Conservation (phyloP, 2,329 filamentous ascomycete species). For the Blastomyces parvus region DNA sequence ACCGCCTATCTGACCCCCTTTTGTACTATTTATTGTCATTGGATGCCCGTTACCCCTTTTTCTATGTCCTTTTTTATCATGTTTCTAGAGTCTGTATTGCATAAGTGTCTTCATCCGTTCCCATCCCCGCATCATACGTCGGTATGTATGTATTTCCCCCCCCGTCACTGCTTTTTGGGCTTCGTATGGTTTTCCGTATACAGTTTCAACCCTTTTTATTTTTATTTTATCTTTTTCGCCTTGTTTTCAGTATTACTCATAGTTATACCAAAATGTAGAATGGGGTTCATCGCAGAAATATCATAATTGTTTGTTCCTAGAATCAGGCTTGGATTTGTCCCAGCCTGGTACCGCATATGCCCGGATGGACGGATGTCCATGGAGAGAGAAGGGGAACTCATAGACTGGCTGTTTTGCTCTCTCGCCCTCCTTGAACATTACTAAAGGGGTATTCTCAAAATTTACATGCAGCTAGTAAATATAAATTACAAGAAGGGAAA, state of each 20-base stretch:
- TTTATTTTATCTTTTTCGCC: not conserved
- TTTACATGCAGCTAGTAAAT: not conserved
- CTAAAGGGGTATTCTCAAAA: not conserved
- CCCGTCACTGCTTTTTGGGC: not conserved
- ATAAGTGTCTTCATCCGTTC: too few species aligned
- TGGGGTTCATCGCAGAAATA: not conserved
- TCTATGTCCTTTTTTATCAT: not conserved
- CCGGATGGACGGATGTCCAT: too few species aligned
- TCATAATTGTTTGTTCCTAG: not conserved
- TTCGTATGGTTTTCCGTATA: not conserved
- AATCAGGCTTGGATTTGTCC: too few species aligned
- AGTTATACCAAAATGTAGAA: too few species aligned
- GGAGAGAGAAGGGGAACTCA: too few species aligned
- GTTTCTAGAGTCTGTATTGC: not conserved
- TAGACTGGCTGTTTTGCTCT: too few species aligned
- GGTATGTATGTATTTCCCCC: not conserved
- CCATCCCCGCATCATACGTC: not conserved
- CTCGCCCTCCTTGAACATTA: too few species aligned
- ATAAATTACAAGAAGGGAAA: not conserved
- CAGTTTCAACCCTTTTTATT: not conserved
- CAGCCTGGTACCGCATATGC: too few species aligned
- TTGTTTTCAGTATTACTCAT: too few species aligned
- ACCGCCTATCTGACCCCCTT: not conserved
- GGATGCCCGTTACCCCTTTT: not conserved
- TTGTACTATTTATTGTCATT: not conserved